Percentiles rank a stretch among this genome's conserved stretches.
Evolutionary conservation across 106 monocot species (phyloP).

Genomic region (Hemerocallis citrina): DNA sequence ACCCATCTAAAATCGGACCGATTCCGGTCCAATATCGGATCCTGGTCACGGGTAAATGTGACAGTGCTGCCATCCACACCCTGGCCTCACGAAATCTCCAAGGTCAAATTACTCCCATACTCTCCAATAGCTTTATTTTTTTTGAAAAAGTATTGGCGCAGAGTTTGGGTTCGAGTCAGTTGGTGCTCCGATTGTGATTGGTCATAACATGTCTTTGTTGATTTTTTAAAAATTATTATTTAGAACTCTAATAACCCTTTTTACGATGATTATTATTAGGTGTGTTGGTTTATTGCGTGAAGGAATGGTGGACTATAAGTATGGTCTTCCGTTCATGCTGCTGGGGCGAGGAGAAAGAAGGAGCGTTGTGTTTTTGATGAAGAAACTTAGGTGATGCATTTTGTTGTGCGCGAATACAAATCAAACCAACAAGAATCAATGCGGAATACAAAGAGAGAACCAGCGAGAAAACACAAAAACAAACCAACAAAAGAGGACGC

Average conservation of each 20-base stretch:
- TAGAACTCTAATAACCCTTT: too few species aligned
- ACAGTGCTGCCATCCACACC: constrained; percentile 77
- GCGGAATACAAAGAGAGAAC: too few species aligned
- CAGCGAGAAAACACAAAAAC: too few species aligned
- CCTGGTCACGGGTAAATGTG: too few species aligned
- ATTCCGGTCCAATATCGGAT: too few species aligned
- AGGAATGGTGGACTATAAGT: constrained; percentile 94
- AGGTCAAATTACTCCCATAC: constrained; percentile 23
- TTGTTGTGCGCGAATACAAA: too few species aligned
- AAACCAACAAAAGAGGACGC: too few species aligned
- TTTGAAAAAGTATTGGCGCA: constrained; percentile 10
- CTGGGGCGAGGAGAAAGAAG: constrained; percentile 40
- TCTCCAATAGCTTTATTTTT: not conserved
- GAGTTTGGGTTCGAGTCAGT: constrained; percentile 13
- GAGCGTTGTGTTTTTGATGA: constrained; percentile 14
- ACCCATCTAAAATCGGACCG: too few species aligned
- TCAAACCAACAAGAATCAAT: too few species aligned
- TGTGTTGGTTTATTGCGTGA: constrained; percentile 2
- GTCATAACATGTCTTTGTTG: not conserved
- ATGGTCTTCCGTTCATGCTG: constrained; percentile 80
- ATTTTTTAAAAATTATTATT: too few species aligned
- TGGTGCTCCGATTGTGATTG: constrained; percentile 68
- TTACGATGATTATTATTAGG: not conserved
- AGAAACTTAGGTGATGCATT: constrained; percentile 14
- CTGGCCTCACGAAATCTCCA: constrained; percentile 64